Evolutionary conservation across 179 eudicot genomes (phyloP), one percentile per base, ranked within the genome.

Genomic region (Spinacia oleracea): DNA sequence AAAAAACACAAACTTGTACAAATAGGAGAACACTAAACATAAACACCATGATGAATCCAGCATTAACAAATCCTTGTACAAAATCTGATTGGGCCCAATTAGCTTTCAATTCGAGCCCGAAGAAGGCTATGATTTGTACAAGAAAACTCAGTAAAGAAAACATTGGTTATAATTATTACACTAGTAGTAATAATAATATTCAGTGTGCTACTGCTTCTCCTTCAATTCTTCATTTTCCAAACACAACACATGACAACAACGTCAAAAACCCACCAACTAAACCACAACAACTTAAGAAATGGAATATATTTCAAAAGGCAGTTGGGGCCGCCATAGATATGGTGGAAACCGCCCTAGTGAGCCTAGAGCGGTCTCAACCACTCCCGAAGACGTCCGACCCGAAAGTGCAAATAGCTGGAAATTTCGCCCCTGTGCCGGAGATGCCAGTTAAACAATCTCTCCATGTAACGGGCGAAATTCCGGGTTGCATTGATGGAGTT

Each of bases 381-480:
- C 73, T 90, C 0, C 94, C 92, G 0, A 86, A 89, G 45, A 87
- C 94, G 2, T 85, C 92, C 0, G 94, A 90, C 77, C 92, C 92
- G 0, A 2, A 50, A 0, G 75, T 89, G 35, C 94, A 90, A 34
- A 89, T 90, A 1, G 59, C 90, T 12, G 94, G 94, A 9, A 90
- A 90, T 59, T 90, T 89, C 56, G 87, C 94, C 45, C 94, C 94
- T 2, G 94, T 90, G 14, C 85, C 87, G 40, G 94, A 89, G 48
- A 87, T 81, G 0, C 82, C 88, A 0, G 88, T 85, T 20, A 60
- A 66, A 14, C 77, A 70, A 15, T 25, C 70, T 25, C 85, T 90
- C 32, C 86, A 82, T 0, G 78, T 89, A 2, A 50, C 71, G 20
- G 94, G 94, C 0, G 48, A 58, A 45, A 81, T 90, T 20, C 94